Percentiles rank a stretch among this genome's conserved stretches.
Evolutionary conservation across 768 basidiomycete species (phyloP).

Genomic region (Auricularia sp.): DNA sequence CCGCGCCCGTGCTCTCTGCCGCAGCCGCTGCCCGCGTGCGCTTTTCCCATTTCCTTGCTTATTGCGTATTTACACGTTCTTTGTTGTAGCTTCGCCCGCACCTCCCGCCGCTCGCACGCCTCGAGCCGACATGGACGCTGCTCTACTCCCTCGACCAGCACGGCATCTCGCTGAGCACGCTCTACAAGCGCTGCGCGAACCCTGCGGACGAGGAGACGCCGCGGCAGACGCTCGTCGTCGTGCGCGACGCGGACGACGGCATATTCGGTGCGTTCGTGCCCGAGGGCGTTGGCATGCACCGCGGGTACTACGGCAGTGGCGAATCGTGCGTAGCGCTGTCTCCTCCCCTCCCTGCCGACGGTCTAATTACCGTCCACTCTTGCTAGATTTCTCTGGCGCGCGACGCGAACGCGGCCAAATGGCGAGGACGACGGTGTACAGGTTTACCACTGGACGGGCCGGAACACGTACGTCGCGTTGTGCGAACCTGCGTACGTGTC

Average conservation of each 20-base stretch:
- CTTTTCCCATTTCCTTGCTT: constrained; percentile 9
- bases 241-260: constrained; percentile 52
- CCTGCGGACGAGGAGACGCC: constrained; percentile 23
- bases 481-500: constrained; percentile 75
- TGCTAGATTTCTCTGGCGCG: not conserved
- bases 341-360: too few species aligned
- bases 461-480: constrained; percentile 81
- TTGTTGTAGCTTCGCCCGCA: constrained; percentile 52
- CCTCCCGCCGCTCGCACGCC: constrained; percentile 63
- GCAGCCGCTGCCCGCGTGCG: constrained; percentile 54
- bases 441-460: constrained; percentile 77
- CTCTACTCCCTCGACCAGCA: constrained; percentile 91
- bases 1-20: constrained; percentile 40
- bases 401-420: not conserved
- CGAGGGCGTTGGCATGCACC: constrained; percentile 59
- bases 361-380: not conserved
- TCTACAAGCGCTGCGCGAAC: constrained; percentile 58
- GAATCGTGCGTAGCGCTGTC: constrained; percentile 56
- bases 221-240: constrained; percentile 43
- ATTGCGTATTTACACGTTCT: not conserved
- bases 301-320: constrained; percentile 75
- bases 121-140: constrained; percentile 64
- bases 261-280: constrained; percentile 80
- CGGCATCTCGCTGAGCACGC: constrained; percentile 83
- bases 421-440: constrained; percentile 28